phyloP scores from a whole-genome alignment of 1,139 yeast genomes.

The Magnusiomyces magnusii region DNA sequence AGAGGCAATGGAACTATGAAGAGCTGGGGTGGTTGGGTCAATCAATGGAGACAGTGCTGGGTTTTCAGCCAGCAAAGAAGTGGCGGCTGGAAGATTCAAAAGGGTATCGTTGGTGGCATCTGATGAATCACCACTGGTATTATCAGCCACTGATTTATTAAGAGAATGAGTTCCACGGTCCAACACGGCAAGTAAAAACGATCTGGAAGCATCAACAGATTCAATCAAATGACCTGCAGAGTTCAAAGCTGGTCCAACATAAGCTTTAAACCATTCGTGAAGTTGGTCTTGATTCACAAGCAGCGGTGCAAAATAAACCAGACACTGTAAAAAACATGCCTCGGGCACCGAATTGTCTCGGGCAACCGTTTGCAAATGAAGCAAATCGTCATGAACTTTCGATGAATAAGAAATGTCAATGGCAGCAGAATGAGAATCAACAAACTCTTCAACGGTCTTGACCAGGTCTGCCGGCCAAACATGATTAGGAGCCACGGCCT shows the following conservation, averaged over 20 bases:
- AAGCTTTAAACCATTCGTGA: slow-evolving; percentile 46
- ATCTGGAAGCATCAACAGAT: slow-evolving; percentile 39
- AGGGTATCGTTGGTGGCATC: not conserved
- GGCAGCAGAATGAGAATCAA: not conserved
- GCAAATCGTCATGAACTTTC: slow-evolving; percentile 44
- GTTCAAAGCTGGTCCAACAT: slow-evolving; percentile 49
- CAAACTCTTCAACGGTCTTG: not conserved
- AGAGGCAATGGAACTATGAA: not conserved
- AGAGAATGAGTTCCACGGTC: slow-evolving; percentile 17
- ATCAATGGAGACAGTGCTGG: not conserved
- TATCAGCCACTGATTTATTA: too few relatives aligned
- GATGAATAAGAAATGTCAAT: slow-evolving; percentile 4
- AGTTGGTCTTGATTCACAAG: slow-evolving; percentile 38
- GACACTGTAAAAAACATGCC: slow-evolving; percentile 41
- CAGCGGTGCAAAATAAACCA: slow-evolving; percentile 37
- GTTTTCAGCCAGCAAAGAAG: not conserved
- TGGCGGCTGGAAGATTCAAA: not conserved
- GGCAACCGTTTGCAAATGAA: slow-evolving; percentile 38
- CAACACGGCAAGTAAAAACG: slow-evolving; percentile 38
- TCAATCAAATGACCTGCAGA: slow-evolving; percentile 45
- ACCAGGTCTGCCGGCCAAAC: slow-evolving; percentile 4
- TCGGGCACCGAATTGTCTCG: slow-evolving; percentile 31
- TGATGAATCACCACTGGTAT: too few relatives aligned
- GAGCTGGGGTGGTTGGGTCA: not conserved
- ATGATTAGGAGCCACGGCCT: not conserved